A percentile compares a stretch with the other conserved stretches of the same genome.
These are phyloP conservation scores for Ganoderma resinaceum DNA, from an alignment of 1,284 basidiomycete species.

Conservation along the genomic window DNA sequence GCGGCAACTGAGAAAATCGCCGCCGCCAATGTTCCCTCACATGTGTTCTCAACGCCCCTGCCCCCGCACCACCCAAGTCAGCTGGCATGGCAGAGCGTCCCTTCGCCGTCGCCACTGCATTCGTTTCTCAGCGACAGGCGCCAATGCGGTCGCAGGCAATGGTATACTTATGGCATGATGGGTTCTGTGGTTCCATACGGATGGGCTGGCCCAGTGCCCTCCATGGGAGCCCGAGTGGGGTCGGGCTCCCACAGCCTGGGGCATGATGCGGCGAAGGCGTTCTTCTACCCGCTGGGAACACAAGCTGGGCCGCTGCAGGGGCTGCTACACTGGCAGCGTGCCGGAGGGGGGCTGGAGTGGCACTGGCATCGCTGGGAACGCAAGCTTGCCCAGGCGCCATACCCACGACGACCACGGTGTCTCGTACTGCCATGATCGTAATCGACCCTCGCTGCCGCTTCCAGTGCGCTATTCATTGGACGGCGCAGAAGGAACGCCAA, in stretches of 20 bases:
- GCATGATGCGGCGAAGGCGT: conserved; percentile 16
- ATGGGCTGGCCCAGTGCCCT: conserved; percentile 5
- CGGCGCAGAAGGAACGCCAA: not conserved
- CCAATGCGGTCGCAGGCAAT: not conserved
- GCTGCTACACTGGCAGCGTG: conserved; percentile 9
- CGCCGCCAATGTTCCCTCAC: not conserved
- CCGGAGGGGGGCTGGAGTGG: not conserved
- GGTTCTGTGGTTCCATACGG: conserved; percentile 10
- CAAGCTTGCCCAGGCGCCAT: not conserved
- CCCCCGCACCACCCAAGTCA: not conserved
- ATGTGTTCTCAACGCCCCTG: not conserved
- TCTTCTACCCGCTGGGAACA: conserved; percentile 24
- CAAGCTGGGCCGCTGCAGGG: conserved; percentile 15
- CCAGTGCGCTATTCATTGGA: conserved; percentile 1
- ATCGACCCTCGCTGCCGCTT: not conserved
- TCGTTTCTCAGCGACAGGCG: conserved; percentile 9
- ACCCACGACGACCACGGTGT: conserved; percentile 5
- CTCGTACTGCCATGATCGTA: not conserved
- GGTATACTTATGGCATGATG: conserved; percentile 4
- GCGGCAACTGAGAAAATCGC: not conserved
- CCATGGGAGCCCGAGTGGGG: conserved; percentile 30
- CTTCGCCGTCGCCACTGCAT: conserved; percentile 1
- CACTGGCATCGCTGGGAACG: not conserved
- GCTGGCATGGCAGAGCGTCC: not conserved
- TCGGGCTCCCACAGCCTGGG: conserved; percentile 32